Evolutionary conservation across 2,329 filamentous ascomycete genomes (phyloP), one percentile per base, ranked within the genome.

Genomic region (Sporothrix dimorphospora): DNA sequence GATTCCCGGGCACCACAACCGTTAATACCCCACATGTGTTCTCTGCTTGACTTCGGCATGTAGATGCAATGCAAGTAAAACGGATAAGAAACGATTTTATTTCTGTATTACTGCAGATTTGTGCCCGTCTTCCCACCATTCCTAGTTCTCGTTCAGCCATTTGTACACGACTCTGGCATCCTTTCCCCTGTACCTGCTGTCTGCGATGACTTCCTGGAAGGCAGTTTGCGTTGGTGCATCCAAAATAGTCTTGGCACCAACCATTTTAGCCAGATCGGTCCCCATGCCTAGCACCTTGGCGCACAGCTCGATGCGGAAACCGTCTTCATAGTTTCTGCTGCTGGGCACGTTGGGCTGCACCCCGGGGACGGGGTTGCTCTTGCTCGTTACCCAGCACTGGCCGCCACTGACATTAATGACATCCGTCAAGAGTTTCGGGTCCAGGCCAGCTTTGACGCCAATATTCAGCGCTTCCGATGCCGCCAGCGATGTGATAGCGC

Each of bases 301-400:
- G 8, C 63, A 67, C 21, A 67, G 45, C 63, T 67, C 63, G 14
- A 67, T 67, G 12, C 63, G 63, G 63, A 67, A 67, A 42, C 63
- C 63, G 42, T 51, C 63, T 19, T 67, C 63, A 16, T 67, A 67
- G 42, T 42, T 27, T 11, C 63, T 21, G 24, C 63, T 67, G 9
- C 63, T 67, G 4, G 63, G 63, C 4, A 67, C 63, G n/a, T 67
- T 67, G 9, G 40, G 42, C 19, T 67, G 63, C 21, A 67, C 63
- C 7, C 63, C 63, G 4, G 63, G 63, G 6, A 67, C 63, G 21
- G 63, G 63, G 14, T 67, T 67, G 42, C 63, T 67, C 42, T 67
- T 67, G 27, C 42, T 67, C 40, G 63, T 67, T 21, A 67, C 63
- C 63, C 63, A 67, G 45, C 63, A 67, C 42, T 67, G 63, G 24